These are phyloP conservation scores for Sanghuangporus baumii DNA, from an alignment of 1,284 basidiomycete genomes.

Conservation along the genomic window DNA sequence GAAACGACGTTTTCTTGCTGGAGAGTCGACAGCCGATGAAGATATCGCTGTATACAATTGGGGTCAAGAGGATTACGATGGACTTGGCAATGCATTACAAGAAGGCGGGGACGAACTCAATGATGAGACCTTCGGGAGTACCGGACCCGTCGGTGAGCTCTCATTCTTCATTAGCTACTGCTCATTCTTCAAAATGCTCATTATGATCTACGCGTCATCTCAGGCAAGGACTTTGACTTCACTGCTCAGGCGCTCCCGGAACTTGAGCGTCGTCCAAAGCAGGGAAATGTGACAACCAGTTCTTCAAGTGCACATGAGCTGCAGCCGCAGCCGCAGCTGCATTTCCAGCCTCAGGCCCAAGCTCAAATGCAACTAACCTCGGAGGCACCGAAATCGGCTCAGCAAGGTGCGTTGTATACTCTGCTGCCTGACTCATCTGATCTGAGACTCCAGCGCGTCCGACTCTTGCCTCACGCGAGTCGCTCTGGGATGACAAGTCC, in stretches of 20 bases:
- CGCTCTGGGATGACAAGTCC: conserved; percentile 76
- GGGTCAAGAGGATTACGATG: conserved; percentile 87
- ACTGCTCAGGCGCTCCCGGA: conserved; percentile 40
- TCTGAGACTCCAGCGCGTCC: conserved; percentile 25
- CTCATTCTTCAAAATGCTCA: neutral
- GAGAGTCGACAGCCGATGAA: conserved; percentile 54
- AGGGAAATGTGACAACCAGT: neutral
- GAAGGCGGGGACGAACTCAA: conserved; percentile 90
- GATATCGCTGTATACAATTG: conserved; percentile 84
- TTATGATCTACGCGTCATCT: neutral
- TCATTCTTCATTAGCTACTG: neutral
- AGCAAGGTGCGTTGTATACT: conserved; percentile 20
- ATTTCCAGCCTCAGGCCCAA: neutral
- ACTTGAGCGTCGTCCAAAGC: conserved; percentile 20
- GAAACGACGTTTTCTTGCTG: conserved; percentile 48
- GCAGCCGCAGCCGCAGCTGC: neutral
- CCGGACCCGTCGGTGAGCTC: conserved; percentile 60
- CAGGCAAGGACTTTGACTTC: conserved; percentile 95
- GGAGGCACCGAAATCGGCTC: conserved; percentile 7
- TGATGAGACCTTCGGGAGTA: conserved; percentile 90
- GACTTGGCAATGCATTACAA: conserved; percentile 81
- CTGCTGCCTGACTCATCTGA: neutral
- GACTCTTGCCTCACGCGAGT: conserved; percentile 51
- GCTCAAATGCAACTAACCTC: neutral
- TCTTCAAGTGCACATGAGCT: neutral